These are phyloP conservation scores for Monascus purpureus DNA, from an alignment of 495 filamentous ascomycete species.

Conservation along the genomic window DNA sequence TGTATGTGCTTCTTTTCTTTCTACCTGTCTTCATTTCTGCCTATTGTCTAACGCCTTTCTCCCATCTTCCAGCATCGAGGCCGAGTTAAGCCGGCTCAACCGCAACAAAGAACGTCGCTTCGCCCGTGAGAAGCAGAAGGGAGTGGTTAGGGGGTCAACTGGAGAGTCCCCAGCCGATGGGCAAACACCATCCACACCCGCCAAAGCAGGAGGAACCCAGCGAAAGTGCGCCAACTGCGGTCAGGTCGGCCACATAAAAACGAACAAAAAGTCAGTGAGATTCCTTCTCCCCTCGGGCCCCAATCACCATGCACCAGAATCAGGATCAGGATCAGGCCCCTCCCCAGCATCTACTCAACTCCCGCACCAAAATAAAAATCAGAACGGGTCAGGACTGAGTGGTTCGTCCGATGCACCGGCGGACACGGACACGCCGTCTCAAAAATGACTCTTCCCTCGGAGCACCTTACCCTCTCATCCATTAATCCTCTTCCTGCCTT, in stretches of 20 bases:
- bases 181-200: slow-evolving; percentile 23
- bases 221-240: slow-evolving; percentile 97
- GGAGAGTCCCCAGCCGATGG: slow-evolving; percentile 29
- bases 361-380: too few relatives aligned
- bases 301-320: background rate
- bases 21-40: too few relatives aligned
- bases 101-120: slow-evolving; percentile 84
- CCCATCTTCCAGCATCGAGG: slow-evolving; percentile 40
- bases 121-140: slow-evolving; percentile 83
- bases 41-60: slow-evolving; percentile 1
- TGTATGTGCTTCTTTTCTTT: slow-evolving; percentile 16
- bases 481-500: too few relatives aligned
- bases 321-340: background rate
- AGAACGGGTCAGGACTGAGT: slow-evolving; percentile 1
- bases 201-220: slow-evolving; percentile 52
- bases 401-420: too few relatives aligned
- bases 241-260: slow-evolving; percentile 92
- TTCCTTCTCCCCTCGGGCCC: background rate
- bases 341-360: too few relatives aligned
- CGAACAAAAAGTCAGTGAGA: slow-evolving; percentile 80
- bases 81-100: slow-evolving; percentile 67
- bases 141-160: slow-evolving; percentile 26
- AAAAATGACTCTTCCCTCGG: too few relatives aligned
- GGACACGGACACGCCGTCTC: too few relatives aligned
- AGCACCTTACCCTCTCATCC: too few relatives aligned